phyloP scores from a whole-genome alignment of 768 basidiomycete species.

The Roridomyces roridus region DNA sequence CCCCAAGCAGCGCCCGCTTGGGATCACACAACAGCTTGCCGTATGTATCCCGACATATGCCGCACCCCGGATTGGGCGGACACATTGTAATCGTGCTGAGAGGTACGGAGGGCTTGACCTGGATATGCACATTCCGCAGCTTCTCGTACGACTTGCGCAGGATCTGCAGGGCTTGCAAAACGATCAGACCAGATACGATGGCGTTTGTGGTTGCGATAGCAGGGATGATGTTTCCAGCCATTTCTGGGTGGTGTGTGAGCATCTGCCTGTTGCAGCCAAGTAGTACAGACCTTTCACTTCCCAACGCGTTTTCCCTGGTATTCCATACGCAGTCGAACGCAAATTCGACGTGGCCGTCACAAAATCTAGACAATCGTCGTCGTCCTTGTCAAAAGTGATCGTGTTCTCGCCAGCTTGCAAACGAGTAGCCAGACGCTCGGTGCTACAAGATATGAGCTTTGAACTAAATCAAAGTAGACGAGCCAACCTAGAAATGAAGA shows the following conservation, averaged over 20 bases:
- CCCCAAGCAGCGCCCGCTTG: conserved; percentile 67
- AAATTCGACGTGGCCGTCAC: conserved; percentile 95
- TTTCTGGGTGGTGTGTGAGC: conserved; percentile 60
- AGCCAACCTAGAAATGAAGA: conserved; percentile 85
- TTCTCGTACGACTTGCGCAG: conserved; percentile 67
- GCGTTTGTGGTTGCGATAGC: conserved; percentile 99
- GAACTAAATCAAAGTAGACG: neutral
- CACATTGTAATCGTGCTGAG: conserved; percentile 72
- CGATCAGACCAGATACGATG: conserved; percentile 93
- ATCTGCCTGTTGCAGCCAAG: neutral
- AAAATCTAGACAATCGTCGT: conserved; percentile 96
- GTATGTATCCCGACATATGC: conserved; percentile 89
- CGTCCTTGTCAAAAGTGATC: conserved; percentile 96
- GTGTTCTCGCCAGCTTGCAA: conserved; percentile 69
- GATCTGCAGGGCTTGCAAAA: conserved; percentile 89
- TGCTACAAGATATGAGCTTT: conserved; percentile 51
- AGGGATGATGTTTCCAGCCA: conserved; percentile 99
- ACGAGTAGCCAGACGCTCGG: conserved; percentile 77
- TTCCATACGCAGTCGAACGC: conserved; percentile 89
- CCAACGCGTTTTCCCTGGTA: conserved; percentile 90
- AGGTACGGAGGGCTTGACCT: conserved; percentile 80
- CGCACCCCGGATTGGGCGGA: conserved; percentile 78
- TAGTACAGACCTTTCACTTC: conserved; percentile 85
- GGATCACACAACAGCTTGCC: conserved; percentile 77
- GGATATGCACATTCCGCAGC: conserved; percentile 78